phyloP scores from a whole-genome alignment of 345 rosid genomes.

The Corchorus olitorius region DNA sequence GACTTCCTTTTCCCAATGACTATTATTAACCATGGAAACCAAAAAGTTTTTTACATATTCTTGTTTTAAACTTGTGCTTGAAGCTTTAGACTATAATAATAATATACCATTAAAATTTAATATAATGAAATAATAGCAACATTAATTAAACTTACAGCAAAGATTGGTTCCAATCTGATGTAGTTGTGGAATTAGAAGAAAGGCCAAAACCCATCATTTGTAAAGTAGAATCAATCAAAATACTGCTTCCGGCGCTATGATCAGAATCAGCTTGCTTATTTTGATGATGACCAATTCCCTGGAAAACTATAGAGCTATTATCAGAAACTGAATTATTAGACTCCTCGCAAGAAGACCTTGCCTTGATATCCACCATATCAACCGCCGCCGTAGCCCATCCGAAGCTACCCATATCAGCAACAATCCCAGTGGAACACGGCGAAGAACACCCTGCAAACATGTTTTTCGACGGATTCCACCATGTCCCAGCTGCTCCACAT shows the following conservation, averaged over 20 bases:
- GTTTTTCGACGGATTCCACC: conserved; percentile 59
- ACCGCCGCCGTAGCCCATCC: conserved; percentile 25
- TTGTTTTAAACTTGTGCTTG: conserved; percentile 23
- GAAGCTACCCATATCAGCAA: conserved; percentile 33
- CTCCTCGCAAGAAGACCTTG: conserved; percentile 38
- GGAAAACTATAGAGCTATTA: conserved; percentile 27
- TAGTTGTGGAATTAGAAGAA: conserved; percentile 31
- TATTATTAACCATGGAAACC: background rate
- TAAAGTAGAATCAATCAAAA: conserved; percentile 50
- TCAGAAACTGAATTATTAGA: conserved; percentile 26
- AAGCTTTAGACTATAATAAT: conserved; percentile 23
- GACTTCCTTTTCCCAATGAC: conserved; percentile 21
- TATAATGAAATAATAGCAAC: background rate
- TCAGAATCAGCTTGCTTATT: conserved; percentile 33
- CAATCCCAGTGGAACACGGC: conserved; percentile 37
- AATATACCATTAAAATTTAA: no score
- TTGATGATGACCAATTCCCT: conserved; percentile 9
- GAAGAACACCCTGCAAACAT: conserved; percentile 42
- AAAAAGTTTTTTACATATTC: conserved; percentile 1
- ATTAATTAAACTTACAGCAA: conserved; percentile 49
- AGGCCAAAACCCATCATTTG: conserved; percentile 45
- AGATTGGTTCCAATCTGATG: conserved; percentile 49
- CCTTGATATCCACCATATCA: conserved; percentile 37
- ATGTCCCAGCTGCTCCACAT: conserved; percentile 46
- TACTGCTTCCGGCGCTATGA: conserved; percentile 29